Conservation (phyloP, 306 rosid species). For the Betula pendula region DNA sequence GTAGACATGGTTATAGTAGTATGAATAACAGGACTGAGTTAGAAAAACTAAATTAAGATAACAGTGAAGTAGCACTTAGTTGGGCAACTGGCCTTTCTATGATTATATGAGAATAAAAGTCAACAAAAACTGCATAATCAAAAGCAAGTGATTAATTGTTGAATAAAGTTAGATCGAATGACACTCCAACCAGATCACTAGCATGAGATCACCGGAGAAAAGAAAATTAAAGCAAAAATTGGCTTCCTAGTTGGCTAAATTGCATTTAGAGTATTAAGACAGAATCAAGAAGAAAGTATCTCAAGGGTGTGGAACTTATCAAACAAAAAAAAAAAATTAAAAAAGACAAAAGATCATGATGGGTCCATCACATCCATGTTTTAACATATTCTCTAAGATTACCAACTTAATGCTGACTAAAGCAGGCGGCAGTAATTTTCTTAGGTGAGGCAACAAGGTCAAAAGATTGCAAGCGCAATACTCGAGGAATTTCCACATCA, state of each 20-base stretch:
- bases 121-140: neutral
- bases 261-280: neutral
- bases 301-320: neutral
- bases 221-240: neutral
- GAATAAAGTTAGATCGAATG: neutral
- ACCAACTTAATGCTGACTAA: too few relatives aligned
- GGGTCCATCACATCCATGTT: neutral
- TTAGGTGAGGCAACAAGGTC: too few relatives aligned
- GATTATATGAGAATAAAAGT: neutral
- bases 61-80: neutral
- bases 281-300: neutral
- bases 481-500: too few relatives aligned
- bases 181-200: neutral
- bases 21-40: neutral
- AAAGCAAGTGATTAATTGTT: neutral
- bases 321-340: too few relatives aligned
- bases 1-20: neutral
- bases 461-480: too few relatives aligned
- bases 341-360: neutral
- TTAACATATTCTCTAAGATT: neutral
- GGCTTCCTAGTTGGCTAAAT: neutral
- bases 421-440: too few relatives aligned
- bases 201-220: neutral
- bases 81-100: neutral
- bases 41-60: neutral